Conservation (phyloP, 2,329 filamentous ascomycete species). For the Paracamarosporium sp. region DNA sequence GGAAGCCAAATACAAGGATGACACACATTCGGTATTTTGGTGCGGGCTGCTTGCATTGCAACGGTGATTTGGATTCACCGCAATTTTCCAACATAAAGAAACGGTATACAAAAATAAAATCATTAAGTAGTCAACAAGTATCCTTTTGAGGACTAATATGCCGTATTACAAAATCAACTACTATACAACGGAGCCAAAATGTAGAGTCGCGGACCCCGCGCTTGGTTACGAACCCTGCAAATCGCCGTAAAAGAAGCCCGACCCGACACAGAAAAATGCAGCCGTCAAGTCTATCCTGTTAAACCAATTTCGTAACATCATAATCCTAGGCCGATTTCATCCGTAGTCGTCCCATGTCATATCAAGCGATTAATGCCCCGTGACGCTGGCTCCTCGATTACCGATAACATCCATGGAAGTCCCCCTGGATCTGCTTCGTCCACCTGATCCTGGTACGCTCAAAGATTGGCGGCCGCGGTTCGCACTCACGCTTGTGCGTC, state of each 20-base stretch:
- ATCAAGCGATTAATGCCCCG: not conserved
- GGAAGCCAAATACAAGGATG: too few relatives aligned
- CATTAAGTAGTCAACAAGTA: too few relatives aligned
- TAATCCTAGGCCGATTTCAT: not conserved
- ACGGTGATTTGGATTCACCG: too few relatives aligned
- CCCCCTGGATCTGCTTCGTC: not conserved
- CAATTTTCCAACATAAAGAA: too few relatives aligned
- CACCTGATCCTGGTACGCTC: not conserved
- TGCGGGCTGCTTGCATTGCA: too few relatives aligned
- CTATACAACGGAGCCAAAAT: too few relatives aligned
- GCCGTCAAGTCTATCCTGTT: not conserved
- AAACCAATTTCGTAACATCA: not conserved
- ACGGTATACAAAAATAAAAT: too few relatives aligned
- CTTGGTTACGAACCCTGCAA: not conserved
- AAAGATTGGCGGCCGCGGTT: slow-evolving; percentile 3
- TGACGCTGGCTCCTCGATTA: slow-evolving; percentile 1
- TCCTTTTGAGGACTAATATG: too few relatives aligned
- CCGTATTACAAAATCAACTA: too few relatives aligned
- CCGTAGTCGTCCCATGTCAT: not conserved
- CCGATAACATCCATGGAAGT: not conserved
- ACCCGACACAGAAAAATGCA: not conserved
- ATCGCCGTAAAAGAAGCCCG: not conserved
- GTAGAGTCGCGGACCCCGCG: not conserved
- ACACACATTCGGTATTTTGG: too few relatives aligned
- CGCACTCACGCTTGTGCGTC: slow-evolving; percentile 6